Evolutionary conservation across 768 basidiomycete species (phyloP), one percentile per base, ranked within the genome.

Genomic region (Hypholoma sublateritium): DNA sequence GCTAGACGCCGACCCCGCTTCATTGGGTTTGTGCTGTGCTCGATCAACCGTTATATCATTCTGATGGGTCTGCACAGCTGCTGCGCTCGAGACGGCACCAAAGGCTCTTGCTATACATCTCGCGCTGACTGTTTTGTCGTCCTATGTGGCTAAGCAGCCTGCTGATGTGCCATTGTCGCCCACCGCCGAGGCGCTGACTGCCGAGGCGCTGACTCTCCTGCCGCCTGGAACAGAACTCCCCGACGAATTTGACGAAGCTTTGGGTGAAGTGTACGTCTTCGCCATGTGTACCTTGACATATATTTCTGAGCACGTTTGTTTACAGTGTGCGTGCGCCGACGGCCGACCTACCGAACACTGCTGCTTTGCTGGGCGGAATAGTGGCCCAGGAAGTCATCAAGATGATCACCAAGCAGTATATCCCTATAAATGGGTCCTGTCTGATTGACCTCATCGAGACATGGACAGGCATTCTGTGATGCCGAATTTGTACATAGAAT

Each of bases 321-420:
- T 39, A 17, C 65, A 95, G 93, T 54, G 86, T 79, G 11, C 89
- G 94, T 1, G 79, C 93, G 7, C 91, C 90, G 2, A 86, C 81
- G 0, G 87, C 92, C 3, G 93, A 96, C 65, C 74, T 98, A 3
- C 96, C 96, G 5, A 98, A 95, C 62, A 95, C 88, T 1, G 93
- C 96, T 0, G 95, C 95, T 1, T 85, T 98, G 66, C 76, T 98
- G 0, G 97, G 97, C 1, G 97, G 97, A 2, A 71, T 98, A 35
- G 88, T 98, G 17, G 94, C 95, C 22, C 97, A 99, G 64, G 97
- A 99, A 69, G 86, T 87, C 5, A 98, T 98, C 80, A 98, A 99
- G 80, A 80, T 98, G 74, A 88, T 96, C 65, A 99, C 96, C 56
- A 87, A 85, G 65, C 97, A 99, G 72, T 99, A 99, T 68, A 81